These are phyloP conservation scores for Thecaphora thlaspeos DNA, from an alignment of 1,284 basidiomycete genomes.

Conservation along the genomic window DNA sequence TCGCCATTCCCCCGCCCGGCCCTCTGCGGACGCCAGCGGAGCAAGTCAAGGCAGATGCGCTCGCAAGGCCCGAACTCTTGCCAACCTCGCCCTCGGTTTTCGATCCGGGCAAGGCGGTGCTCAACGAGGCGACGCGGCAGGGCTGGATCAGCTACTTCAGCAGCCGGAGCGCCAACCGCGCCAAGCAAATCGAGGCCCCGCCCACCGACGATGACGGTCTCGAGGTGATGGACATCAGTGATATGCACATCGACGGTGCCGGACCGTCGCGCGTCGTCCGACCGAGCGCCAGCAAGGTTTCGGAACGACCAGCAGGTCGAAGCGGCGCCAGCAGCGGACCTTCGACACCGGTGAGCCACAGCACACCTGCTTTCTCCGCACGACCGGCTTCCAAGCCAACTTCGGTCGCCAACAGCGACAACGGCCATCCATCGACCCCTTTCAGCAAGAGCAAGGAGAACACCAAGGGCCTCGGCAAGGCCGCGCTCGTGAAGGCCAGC, in stretches of 20 bases:
- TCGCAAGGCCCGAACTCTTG: constrained; percentile 23
- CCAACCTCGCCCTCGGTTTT: constrained; percentile 9
- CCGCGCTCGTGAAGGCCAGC: constrained; percentile 23
- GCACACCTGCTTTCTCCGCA: no score
- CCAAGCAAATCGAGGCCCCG: constrained; percentile 8
- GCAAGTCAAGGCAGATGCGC: constrained; percentile 50
- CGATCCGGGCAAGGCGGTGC: constrained; percentile 34
- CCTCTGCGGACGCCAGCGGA: constrained; percentile 41
- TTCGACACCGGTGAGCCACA: background rate
- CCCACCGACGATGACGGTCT: constrained; percentile 27
- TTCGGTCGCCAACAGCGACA: constrained; percentile 3
- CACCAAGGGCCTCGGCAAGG: constrained; percentile 20
- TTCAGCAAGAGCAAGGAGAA: constrained; percentile 30
- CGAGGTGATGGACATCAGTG: constrained; percentile 51
- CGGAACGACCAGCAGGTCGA: background rate
- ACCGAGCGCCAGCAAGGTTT: no score
- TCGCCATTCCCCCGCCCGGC: background rate
- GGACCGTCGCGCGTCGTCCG: background rate
- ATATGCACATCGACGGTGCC: constrained; percentile 4
- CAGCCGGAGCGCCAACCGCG: constrained; percentile 31
- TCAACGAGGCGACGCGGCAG: constrained; percentile 37
- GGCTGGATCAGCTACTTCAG: constrained; percentile 49
- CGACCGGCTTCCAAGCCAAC: background rate
- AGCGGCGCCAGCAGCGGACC: background rate
- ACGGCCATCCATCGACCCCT: constrained; percentile 4